Evolutionary conservation across 768 basidiomycete genomes (phyloP), one percentile per base, ranked within the genome.

Genomic region (Baorangia bicolor): DNA sequence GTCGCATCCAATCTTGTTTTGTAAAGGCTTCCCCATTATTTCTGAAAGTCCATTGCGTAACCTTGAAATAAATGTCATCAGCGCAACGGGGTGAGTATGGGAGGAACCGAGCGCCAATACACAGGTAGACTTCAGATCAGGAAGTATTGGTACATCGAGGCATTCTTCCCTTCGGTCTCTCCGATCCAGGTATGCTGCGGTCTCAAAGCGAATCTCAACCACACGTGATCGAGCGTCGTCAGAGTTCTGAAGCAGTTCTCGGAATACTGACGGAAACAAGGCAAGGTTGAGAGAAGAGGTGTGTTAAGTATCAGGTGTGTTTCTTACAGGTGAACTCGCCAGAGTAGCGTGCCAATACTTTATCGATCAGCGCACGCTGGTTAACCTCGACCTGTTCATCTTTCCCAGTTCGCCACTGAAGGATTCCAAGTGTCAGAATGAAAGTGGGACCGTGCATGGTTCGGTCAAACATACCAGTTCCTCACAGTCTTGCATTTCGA

Each of bases 221-320:
- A n/a, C n/a, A n/a, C 12, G 78, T 73, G 90, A 84, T 43, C 80
- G 85, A 4, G 90, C 94, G 72, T 97, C 94, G 66, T 96, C 94
- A n/a, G 94, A 92, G 69, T 98, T 97, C 74, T 98, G 95, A 0
- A 97, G 75, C 10, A 98, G 81, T 70, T 98, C 95, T 46, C 94
- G 73, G 55, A 85, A 85, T 33, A 87, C 84, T 79, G 58, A 16
- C 3, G n/a, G n/a, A n/a, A n/a, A n/a, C n/a, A n/a, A n/a, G n/a
- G n/a, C n/a, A n/a, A n/a, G n/a, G n/a, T n/a, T n/a, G n/a, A n/a
- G n/a, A n/a, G n/a, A n/a, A n/a, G n/a, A n/a, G n/a, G n/a, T n/a
- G n/a, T n/a, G n/a, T n/a, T n/a, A n/a, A n/a, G n/a, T n/a, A n/a
- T n/a, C n/a, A n/a, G n/a, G n/a, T n/a, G n/a, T n/a, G n/a, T n/a